Evolutionary conservation across 495 filamentous ascomycete species (phyloP).

Genomic region (Penicillium subrubescens): DNA sequence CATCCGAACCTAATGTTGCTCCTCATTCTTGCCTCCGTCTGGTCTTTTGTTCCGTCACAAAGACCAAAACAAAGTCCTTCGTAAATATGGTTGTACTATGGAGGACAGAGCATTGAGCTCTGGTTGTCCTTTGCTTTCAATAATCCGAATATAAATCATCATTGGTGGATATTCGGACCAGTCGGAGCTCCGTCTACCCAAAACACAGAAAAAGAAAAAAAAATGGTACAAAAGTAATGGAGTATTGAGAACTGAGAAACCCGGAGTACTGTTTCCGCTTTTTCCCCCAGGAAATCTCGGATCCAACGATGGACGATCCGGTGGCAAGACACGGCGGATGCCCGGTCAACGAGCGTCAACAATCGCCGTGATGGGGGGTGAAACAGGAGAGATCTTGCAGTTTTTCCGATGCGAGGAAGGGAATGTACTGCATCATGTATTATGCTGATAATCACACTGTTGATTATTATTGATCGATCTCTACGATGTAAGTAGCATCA

Average conservation of each 20-base stretch:
- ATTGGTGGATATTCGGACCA: conserved; percentile 9
- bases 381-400: conserved; percentile 12
- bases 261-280: background rate
- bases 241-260: too few species aligned
- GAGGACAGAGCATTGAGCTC: background rate
- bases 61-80: background rate
- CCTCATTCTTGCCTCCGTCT: background rate
- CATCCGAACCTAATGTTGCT: conserved; percentile 27
- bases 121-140: background rate
- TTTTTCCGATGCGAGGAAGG: conserved; percentile 5
- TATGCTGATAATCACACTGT: background rate
- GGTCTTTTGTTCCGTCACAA: background rate
- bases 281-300: conserved; percentile 12
- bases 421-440: conserved; percentile 4
- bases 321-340: conserved; percentile 25
- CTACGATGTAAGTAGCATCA: too few species aligned
- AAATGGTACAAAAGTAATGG: background rate
- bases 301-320: conserved; percentile 17
- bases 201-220: conserved; percentile 11
- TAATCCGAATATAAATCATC: background rate
- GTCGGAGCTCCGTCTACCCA: conserved; percentile 10
- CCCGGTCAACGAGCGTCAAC: conserved; percentile 26
- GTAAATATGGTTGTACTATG: background rate
- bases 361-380: background rate
- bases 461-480: background rate